phyloP scores from a whole-genome alignment of 768 basidiomycete species.

The Strobilomyces dryophilus region DNA sequence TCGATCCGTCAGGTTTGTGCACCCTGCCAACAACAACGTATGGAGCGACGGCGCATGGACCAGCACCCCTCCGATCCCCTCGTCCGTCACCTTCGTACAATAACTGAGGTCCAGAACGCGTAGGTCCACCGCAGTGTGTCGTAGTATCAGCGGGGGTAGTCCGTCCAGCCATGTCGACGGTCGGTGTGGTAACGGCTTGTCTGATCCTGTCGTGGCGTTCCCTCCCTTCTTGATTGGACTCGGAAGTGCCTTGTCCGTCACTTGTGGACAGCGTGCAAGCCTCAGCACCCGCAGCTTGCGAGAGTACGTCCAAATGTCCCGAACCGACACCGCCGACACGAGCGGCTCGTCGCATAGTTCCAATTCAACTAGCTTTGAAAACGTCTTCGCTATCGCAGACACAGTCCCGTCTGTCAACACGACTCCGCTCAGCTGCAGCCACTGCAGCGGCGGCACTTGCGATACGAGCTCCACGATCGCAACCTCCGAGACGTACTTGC shows the following conservation, averaged over 20 bases:
- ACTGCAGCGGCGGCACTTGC: slow-evolving; percentile 63
- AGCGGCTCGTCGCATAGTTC: slow-evolving; percentile 70
- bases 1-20: slow-evolving; percentile 67
- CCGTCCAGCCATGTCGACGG: slow-evolving; percentile 59
- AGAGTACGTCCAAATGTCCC: slow-evolving; percentile 80
- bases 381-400: slow-evolving; percentile 67
- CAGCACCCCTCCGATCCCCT: slow-evolving; percentile 70
- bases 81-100: slow-evolving; percentile 68
- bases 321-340: slow-evolving; percentile 63
- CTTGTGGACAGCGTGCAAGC: slow-evolving; percentile 68
- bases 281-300: slow-evolving; percentile 73
- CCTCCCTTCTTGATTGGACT: slow-evolving; percentile 37
- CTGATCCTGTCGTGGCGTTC: slow-evolving; percentile 23
- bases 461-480: slow-evolving; percentile 69
- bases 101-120: slow-evolving; percentile 75
- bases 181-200: slow-evolving; percentile 53
- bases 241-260: slow-evolving; percentile 82
- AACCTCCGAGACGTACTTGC: slow-evolving; percentile 72
- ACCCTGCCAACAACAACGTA: slow-evolving; percentile 74
- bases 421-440: slow-evolving; percentile 68
- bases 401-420: slow-evolving; percentile 60
- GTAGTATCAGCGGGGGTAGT: slow-evolving; percentile 60
- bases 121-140: slow-evolving; percentile 66
- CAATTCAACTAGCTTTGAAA: slow-evolving; percentile 75
- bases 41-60: slow-evolving; percentile 73